These are phyloP conservation scores for Sistotremastrum suecicum DNA, from an alignment of 768 basidiomycete species.

Conservation along the genomic window DNA sequence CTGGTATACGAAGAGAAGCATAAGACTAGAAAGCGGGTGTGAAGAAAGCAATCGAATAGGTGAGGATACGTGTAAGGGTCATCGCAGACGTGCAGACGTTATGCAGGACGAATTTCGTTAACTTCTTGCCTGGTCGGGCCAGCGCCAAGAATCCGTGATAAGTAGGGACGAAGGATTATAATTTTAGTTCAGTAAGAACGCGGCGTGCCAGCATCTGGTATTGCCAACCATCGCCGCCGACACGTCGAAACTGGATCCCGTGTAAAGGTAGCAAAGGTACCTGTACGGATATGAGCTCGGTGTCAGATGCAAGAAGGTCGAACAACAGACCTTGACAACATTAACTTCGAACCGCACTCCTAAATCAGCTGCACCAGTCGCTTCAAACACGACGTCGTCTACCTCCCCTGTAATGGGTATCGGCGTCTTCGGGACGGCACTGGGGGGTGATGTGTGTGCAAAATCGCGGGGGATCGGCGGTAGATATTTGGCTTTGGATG, in stretches of 20 bases:
- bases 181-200: slow-evolving; percentile 76
- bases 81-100: too few relatives aligned
- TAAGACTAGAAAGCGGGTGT: too few relatives aligned
- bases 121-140: too few relatives aligned
- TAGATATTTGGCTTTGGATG: slow-evolving; percentile 49
- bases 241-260: slow-evolving; percentile 88
- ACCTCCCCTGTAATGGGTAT: slow-evolving; percentile 52
- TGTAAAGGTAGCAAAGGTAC: slow-evolving; percentile 88
- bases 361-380: slow-evolving; percentile 58
- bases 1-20: too few relatives aligned
- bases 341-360: slow-evolving; percentile 95
- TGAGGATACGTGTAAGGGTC: too few relatives aligned
- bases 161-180: slow-evolving; percentile 28
- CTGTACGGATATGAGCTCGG: slow-evolving; percentile 22
- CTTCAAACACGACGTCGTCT: slow-evolving; percentile 56
- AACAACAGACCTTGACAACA: slow-evolving; percentile 74
- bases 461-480: slow-evolving; percentile 74
- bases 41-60: too few relatives aligned
- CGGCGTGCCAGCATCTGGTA: slow-evolving; percentile 91
- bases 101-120: too few relatives aligned
- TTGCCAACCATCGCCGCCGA: slow-evolving; percentile 89
- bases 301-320: background rate
- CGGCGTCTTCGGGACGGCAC: slow-evolving; percentile 25
- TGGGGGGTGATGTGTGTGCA: slow-evolving; percentile 16
- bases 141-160: background rate